Conservation (phyloP, 768 basidiomycete genomes). For the Asterophora parasitica region DNA sequence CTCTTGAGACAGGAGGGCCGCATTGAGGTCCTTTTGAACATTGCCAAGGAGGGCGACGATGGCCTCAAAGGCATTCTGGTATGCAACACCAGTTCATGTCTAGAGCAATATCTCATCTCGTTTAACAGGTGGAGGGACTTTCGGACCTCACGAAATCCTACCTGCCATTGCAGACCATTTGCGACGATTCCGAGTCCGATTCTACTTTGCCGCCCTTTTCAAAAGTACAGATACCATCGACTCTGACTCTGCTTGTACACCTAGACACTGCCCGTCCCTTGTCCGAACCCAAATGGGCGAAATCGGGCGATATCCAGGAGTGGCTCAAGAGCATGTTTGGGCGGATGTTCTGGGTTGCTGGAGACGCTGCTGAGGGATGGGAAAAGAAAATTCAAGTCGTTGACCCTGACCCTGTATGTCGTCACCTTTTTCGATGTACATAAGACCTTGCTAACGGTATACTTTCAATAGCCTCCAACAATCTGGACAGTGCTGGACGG, state of each 20-base stretch:
- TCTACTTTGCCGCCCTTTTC: constrained; percentile 71
- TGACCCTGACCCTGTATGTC: constrained; percentile 91
- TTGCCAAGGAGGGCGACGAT: constrained; percentile 51
- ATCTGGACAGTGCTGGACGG: constrained; percentile 86
- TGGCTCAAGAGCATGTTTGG: constrained; percentile 90
- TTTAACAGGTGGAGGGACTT: constrained; percentile 63
- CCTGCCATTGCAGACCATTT: constrained; percentile 46
- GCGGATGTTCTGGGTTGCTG: constrained; percentile 81
- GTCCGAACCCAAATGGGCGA: constrained; percentile 96
- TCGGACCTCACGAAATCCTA: constrained; percentile 72
- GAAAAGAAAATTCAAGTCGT: constrained; percentile 87
- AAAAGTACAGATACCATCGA: constrained; percentile 46
- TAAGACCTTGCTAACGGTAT: constrained; percentile 3
- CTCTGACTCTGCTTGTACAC: constrained; percentile 65
- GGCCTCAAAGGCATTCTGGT: constrained; percentile 75
- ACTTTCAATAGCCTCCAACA: constrained; percentile 68
- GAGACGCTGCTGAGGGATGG: constrained; percentile 87
- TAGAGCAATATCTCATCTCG: constrained; percentile 12
- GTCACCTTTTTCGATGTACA: neutral
- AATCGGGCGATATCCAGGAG: constrained; percentile 89
- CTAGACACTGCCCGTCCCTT: constrained; percentile 86
- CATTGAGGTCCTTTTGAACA: constrained; percentile 72
- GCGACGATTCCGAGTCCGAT: constrained; percentile 44
- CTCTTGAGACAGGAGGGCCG: constrained; percentile 79
- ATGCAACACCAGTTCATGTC: constrained; percentile 20